A percentile compares a stretch with the other conserved stretches of the same genome.
phyloP scores from a whole-genome alignment of 169 alveolate species.

The Eimeria sp. region DNA sequence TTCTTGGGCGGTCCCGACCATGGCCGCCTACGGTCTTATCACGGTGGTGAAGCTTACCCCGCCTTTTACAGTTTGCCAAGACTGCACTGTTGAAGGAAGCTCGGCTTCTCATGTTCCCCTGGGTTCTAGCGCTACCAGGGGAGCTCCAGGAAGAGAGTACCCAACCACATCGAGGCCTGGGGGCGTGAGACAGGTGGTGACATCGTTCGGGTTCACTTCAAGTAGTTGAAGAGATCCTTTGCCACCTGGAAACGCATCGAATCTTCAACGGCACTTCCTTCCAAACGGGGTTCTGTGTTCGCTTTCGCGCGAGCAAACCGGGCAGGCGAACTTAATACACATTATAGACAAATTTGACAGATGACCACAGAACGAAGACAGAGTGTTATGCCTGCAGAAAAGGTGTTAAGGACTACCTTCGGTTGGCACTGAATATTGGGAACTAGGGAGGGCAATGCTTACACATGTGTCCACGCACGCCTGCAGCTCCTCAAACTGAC shows the following conservation, averaged over 20 bases:
- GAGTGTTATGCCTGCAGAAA: background rate
- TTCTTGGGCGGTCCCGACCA: background rate
- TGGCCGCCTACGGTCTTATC: background rate
- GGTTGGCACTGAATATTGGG: background rate
- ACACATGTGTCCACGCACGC: slow-evolving; percentile 90
- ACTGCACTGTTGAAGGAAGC: background rate
- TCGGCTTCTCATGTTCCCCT: background rate
- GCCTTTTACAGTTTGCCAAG: background rate
- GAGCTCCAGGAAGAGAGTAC: background rate
- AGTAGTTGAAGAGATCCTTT: slow-evolving; percentile 78
- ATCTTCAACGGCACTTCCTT: background rate
- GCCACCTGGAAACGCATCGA: slow-evolving; percentile 58
- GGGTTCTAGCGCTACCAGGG: background rate
- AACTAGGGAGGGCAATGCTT: background rate
- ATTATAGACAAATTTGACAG: background rate
- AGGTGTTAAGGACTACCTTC: background rate
- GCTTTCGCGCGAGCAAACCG: background rate
- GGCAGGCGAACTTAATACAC: no score
- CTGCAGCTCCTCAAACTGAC: slow-evolving; percentile 88
- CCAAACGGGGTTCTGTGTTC: background rate
- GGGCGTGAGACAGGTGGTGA: background rate
- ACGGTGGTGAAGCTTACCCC: background rate
- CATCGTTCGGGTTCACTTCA: slow-evolving; percentile 20
- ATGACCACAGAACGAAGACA: background rate
- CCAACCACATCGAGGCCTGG: background rate